Evolutionary conservation across 2,329 filamentous ascomycete species (phyloP).

Genomic region (Calonectria fujianensis): DNA sequence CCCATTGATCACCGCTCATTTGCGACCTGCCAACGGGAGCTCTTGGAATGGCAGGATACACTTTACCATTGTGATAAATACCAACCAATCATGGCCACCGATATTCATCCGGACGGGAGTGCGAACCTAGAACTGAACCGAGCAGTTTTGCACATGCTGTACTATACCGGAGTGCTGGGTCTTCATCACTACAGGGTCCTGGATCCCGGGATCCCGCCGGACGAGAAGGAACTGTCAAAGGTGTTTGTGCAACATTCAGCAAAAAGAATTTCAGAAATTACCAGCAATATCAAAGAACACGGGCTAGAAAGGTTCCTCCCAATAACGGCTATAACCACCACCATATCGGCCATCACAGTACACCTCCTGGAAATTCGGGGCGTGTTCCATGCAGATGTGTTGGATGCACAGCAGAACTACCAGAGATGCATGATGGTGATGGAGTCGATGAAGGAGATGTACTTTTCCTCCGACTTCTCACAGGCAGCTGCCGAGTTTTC

Average conservation of each 20-base stretch:
- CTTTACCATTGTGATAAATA: constrained; percentile 83
- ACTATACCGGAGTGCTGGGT: constrained; percentile 90
- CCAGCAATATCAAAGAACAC: neutral
- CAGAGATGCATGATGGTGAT: constrained; percentile 8
- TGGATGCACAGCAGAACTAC: constrained; percentile 3
- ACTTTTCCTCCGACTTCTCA: neutral
- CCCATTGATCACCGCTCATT: constrained; percentile 64
- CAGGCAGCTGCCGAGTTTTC: neutral
- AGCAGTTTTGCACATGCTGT: constrained; percentile 92
- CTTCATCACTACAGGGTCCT: constrained; percentile 87
- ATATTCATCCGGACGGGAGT: constrained; percentile 23
- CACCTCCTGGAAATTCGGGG: constrained; percentile 6
- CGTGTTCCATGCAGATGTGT: neutral
- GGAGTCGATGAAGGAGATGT: constrained; percentile 21
- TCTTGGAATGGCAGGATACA: constrained; percentile 80
- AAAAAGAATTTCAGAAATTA: constrained; percentile 79
- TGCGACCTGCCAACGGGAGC: constrained; percentile 79
- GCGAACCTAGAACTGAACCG: constrained; percentile 80
- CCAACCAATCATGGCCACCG: constrained; percentile 65
- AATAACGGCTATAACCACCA: constrained; percentile 9
- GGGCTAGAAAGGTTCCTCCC: constrained; percentile 3
- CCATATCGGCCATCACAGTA: constrained; percentile 1
- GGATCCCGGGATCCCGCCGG: constrained; percentile 69
- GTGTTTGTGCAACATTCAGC: constrained; percentile 88
- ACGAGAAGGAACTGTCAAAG: constrained; percentile 86